Conservation (phyloP, 495 filamentous ascomycete genomes). For the Penicillium paradoxum region DNA sequence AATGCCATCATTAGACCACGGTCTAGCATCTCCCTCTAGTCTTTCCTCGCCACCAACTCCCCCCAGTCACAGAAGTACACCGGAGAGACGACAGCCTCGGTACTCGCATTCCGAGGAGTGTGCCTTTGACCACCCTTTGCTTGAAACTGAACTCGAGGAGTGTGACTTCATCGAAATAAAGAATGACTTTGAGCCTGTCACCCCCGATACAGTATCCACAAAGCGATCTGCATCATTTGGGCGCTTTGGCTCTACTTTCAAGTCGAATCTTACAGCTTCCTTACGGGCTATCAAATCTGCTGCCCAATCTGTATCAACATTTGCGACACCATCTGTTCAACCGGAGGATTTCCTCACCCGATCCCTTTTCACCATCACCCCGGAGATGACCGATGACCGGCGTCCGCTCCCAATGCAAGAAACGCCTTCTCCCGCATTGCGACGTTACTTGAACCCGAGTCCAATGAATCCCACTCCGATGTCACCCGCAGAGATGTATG, state of each 20-base stretch:
- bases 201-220: slow-evolving; percentile 13
- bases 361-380: slow-evolving; percentile 71
- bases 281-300: slow-evolving; percentile 80
- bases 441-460: slow-evolving; percentile 87
- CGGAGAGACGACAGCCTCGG: slow-evolving; percentile 37
- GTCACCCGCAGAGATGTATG: slow-evolving; percentile 61
- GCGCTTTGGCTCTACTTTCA: slow-evolving; percentile 59
- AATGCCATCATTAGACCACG: slow-evolving; percentile 56
- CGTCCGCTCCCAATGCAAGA: slow-evolving; percentile 72
- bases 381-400: slow-evolving; percentile 82
- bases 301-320: slow-evolving; percentile 74
- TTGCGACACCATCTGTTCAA: slow-evolving; percentile 66
- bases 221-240: slow-evolving; percentile 24
- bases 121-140: slow-evolving; percentile 51
- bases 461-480: slow-evolving; percentile 72
- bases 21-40: slow-evolving; percentile 45
- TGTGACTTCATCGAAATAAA: slow-evolving; percentile 24
- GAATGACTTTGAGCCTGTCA: slow-evolving; percentile 14
- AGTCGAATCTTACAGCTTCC: slow-evolving; percentile 92
- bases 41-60: slow-evolving; percentile 33
- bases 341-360: slow-evolving; percentile 88
- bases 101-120: slow-evolving; percentile 50
- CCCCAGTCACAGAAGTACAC: slow-evolving; percentile 33
- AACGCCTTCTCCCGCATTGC: slow-evolving; percentile 77
- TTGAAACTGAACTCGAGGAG: slow-evolving; percentile 35